Percentiles rank a stretch among this genome's conserved stretches.
phyloP scores from a whole-genome alignment of 2,329 filamentous ascomycete genomes.

The Claviceps monticola region DNA sequence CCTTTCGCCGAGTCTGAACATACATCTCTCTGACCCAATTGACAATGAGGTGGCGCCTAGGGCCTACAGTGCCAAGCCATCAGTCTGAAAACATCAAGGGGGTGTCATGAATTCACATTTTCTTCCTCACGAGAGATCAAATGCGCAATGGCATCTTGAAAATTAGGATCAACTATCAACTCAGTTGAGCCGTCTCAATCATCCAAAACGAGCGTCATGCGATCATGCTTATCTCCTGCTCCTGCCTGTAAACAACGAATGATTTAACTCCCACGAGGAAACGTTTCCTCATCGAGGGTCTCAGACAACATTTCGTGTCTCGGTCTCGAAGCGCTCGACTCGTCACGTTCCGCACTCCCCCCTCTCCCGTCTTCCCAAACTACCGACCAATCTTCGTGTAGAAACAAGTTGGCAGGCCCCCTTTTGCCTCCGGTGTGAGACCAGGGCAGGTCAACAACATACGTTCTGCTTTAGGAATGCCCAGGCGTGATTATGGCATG shows the following conservation, averaged over 20 bases:
- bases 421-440: not conserved
- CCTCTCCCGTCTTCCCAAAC: not conserved
- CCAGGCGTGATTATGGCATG: not conserved
- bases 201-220: not conserved
- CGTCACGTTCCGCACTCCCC: not conserved
- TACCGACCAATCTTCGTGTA: not conserved
- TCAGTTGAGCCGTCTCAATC: not conserved
- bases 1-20: not conserved
- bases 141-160: not conserved
- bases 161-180: not conserved
- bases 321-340: conserved; percentile 1
- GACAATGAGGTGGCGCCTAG: no score
- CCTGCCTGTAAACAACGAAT: not conserved
- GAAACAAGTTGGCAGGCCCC: not conserved
- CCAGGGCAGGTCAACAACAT: not conserved
- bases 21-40: not conserved
- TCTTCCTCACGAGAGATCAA: not conserved
- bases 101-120: not conserved
- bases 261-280: conserved; percentile 1
- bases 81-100: not conserved
- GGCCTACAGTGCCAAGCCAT: not conserved
- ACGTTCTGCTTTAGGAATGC: not conserved
- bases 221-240: not conserved
- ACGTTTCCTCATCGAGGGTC: not conserved
- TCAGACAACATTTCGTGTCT: conserved; percentile 1